phyloP scores from a whole-genome alignment of 2,329 filamentous ascomycete species.

The Ascochyta koolunga region DNA sequence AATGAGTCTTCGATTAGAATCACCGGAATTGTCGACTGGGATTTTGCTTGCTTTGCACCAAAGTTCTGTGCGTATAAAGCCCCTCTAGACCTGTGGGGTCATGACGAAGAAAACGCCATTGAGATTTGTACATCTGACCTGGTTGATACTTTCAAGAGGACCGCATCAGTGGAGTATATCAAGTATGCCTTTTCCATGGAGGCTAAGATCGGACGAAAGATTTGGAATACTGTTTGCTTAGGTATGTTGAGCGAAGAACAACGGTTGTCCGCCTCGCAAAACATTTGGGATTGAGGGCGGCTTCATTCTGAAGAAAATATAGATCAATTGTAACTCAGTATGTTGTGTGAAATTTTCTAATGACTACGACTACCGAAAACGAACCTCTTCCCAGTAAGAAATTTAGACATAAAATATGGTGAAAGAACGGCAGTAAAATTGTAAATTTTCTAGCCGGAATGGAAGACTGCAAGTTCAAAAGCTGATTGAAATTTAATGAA shows the following conservation, averaged over 20 bases:
- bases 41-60: constrained; percentile 25
- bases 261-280: not conserved
- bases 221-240: not conserved
- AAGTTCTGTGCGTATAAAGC: constrained; percentile 18
- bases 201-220: not conserved
- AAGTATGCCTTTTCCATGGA: not conserved
- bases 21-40: constrained; percentile 32
- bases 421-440: too few species aligned
- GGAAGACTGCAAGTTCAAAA: too few species aligned
- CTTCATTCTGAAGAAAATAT: not conserved
- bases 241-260: not conserved
- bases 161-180: not conserved
- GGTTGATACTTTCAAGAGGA: not conserved
- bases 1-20: constrained; percentile 16
- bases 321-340: not conserved
- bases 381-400: too few species aligned
- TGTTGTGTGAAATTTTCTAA: not conserved
- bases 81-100: constrained; percentile 26
- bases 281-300: not conserved
- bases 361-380: too few species aligned
- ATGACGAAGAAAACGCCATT: not conserved
- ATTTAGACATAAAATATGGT: too few species aligned
- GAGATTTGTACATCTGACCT: not conserved
- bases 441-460: too few species aligned
- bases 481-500: too few species aligned